Evolutionary conservation across 805 yeast genomes (phyloP).

Genomic region (Barnettozyma populi): DNA sequence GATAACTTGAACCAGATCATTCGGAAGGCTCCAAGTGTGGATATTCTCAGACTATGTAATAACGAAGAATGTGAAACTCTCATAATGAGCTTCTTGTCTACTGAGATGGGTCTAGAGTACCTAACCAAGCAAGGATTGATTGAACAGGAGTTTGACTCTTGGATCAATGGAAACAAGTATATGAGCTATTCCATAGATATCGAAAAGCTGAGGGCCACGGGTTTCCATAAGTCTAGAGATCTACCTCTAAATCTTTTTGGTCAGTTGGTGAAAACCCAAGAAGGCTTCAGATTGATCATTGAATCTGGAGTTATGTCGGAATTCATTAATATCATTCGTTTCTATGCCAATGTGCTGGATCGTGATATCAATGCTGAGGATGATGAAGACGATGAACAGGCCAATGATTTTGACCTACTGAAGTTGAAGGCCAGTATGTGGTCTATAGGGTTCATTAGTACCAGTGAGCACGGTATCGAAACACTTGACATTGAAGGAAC

Average conservation of each 20-base stretch:
- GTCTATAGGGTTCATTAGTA: slow-evolving; percentile 82
- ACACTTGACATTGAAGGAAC: slow-evolving; percentile 49
- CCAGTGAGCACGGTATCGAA: slow-evolving; percentile 62
- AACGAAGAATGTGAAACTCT: slow-evolving; percentile 41
- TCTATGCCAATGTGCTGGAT: slow-evolving; percentile 25
- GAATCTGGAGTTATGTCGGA: slow-evolving; percentile 41
- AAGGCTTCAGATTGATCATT: slow-evolving; percentile 63
- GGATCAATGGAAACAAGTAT: slow-evolving; percentile 48
- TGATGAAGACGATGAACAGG: slow-evolving; percentile 27
- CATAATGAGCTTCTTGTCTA: slow-evolving; percentile 57
- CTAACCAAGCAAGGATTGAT: slow-evolving; percentile 55
- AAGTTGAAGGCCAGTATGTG: slow-evolving; percentile 73
- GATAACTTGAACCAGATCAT: slow-evolving; percentile 48
- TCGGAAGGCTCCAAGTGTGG: slow-evolving; percentile 48
- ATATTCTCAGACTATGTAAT: slow-evolving; percentile 15
- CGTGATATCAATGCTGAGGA: slow-evolving; percentile 12
- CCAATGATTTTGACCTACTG: slow-evolving; percentile 32
- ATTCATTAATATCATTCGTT: slow-evolving; percentile 31
- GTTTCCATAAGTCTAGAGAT: slow-evolving; percentile 12
- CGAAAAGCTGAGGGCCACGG: slow-evolving; percentile 34
- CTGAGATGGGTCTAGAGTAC: slow-evolving; percentile 65
- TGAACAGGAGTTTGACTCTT: slow-evolving; percentile 57
- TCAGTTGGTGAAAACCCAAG: slow-evolving; percentile 71
- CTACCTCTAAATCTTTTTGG: slow-evolving; percentile 73
- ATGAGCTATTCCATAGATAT: slow-evolving; percentile 42